These are phyloP conservation scores for Schizonepeta tenuifolia DNA, from an alignment of 257 asterid species.

Conservation along the genomic window DNA sequence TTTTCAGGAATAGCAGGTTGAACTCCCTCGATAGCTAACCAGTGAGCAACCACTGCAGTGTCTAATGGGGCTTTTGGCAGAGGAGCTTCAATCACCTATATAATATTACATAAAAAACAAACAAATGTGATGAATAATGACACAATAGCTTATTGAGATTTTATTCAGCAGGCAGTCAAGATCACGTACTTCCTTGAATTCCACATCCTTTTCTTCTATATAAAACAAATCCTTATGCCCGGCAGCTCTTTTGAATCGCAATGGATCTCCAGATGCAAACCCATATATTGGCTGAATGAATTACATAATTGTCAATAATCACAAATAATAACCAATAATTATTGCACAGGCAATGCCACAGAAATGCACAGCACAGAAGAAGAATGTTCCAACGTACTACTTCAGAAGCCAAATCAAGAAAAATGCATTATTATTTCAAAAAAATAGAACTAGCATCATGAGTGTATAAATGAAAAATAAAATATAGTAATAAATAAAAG, in stretches of 20 bases:
- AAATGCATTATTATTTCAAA: neutral
- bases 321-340: neutral
- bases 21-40: slow-evolving; percentile 96
- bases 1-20: slow-evolving; percentile 99
- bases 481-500: neutral
- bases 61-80: slow-evolving; percentile 92
- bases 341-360: neutral
- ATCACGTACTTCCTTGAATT: slow-evolving; percentile 81
- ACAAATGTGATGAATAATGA: slow-evolving; percentile 16
- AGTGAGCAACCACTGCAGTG: slow-evolving; percentile 77
- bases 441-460: neutral
- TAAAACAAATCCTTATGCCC: slow-evolving; percentile 95
- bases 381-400: neutral
- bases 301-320: slow-evolving; percentile 28
- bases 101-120: slow-evolving; percentile 24
- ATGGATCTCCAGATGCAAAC: slow-evolving; percentile 86
- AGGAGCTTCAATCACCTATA: slow-evolving; percentile 95
- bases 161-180: slow-evolving; percentile 5
- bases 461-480: neutral
- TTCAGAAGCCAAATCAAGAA: neutral
- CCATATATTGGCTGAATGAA: slow-evolving; percentile 82
- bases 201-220: slow-evolving; percentile 86
- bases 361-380: neutral
- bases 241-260: slow-evolving; percentile 86
- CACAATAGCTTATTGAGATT: slow-evolving; percentile 4